Conservation (phyloP, 148 eudicot genomes). For the Talinum fruticosum region DNA sequence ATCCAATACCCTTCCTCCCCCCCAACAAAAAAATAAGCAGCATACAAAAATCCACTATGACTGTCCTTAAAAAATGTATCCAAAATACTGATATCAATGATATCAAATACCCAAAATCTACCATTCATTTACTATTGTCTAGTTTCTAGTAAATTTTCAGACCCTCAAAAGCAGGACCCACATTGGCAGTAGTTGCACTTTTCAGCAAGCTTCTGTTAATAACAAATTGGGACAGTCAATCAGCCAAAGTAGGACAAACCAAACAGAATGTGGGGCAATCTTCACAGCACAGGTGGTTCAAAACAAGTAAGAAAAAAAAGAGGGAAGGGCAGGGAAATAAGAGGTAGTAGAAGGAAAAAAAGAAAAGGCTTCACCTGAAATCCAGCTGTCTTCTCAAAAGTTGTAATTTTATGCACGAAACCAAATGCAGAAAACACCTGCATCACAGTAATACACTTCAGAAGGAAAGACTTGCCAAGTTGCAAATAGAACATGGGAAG, state of each 20-base stretch:
- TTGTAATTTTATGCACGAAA: constrained; percentile 91
- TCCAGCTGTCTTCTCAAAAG: constrained; percentile 97
- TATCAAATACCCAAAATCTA: neutral
- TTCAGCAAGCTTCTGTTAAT: too few species aligned
- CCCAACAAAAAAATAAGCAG: too few species aligned
- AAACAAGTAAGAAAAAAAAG: neutral
- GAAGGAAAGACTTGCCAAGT: constrained; percentile 6
- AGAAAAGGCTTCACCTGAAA: constrained; percentile 57
- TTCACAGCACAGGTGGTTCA: neutral
- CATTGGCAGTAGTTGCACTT: too few species aligned
- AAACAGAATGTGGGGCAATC: neutral
- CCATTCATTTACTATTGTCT: too few species aligned
- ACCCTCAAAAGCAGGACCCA: too few species aligned
- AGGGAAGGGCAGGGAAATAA: neutral
- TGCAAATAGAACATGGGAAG: neutral
- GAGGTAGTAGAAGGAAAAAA: neutral
- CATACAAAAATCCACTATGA: too few species aligned
- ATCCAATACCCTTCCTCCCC: neutral
- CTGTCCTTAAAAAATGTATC: neutral
- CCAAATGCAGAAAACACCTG: constrained; percentile 97
- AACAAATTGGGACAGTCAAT: neutral
- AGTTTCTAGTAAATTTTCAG: too few species aligned
- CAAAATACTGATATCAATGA: neutral
- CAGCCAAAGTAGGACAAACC: neutral
- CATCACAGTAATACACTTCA: constrained; percentile 29